These are phyloP conservation scores for Mimosa pudica DNA, from an alignment of 306 rosid genomes.

Conservation along the genomic window DNA sequence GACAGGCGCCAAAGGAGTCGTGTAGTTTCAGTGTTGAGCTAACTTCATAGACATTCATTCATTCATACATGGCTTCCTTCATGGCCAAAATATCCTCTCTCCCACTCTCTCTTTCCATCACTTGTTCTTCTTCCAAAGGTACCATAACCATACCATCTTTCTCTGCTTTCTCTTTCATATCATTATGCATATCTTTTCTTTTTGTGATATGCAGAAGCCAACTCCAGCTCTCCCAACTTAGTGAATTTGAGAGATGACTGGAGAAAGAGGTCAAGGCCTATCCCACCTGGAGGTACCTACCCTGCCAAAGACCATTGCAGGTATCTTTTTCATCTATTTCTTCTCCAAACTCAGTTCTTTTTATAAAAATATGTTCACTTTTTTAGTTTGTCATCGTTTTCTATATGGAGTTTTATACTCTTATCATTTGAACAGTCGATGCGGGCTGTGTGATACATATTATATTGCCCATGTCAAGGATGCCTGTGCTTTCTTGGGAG, in stretches of 20 bases:
- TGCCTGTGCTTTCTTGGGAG: conserved; percentile 98
- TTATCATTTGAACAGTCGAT: conserved; percentile 49
- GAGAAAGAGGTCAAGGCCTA: conserved; percentile 84
- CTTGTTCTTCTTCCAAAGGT: conserved; percentile 58
- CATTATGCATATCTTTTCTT: background rate
- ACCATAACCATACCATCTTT: background rate
- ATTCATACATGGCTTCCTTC: conserved; percentile 42
- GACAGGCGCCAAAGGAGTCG: background rate
- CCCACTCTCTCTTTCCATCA: conserved; percentile 50
- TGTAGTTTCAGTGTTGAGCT: background rate
- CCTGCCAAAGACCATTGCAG: conserved; percentile 99
- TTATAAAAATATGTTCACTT: background rate
- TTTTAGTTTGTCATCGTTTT: conserved; percentile 6
- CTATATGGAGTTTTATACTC: background rate
- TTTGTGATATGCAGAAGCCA: conserved; percentile 46
- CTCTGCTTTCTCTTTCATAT: conserved; percentile 15
- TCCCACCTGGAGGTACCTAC: conserved; percentile 88
- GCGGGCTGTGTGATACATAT: conserved; percentile 96
- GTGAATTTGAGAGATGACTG: conserved; percentile 66
- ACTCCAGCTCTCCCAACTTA: background rate
- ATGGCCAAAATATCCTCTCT: conserved; percentile 51
- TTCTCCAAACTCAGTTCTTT: background rate
- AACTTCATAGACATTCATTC: conserved; percentile 22
- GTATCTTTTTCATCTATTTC: conserved; percentile 31
- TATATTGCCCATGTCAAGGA: conserved; percentile 95